phyloP scores from a whole-genome alignment of 768 basidiomycete genomes.

The Asterophora parasitica region DNA sequence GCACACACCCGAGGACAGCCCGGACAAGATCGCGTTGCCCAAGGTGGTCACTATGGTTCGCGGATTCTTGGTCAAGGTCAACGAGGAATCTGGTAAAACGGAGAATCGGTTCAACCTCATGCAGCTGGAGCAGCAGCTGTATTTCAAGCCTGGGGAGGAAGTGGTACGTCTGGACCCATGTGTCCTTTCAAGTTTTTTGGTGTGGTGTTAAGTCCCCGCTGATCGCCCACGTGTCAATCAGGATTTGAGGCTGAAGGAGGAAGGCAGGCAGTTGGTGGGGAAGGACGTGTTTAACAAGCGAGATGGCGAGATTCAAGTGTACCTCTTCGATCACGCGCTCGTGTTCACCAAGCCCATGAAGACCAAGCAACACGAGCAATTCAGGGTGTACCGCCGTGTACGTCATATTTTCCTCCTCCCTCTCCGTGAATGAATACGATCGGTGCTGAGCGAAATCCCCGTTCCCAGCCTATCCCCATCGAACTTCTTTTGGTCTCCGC shows the following conservation, averaged over 20 bases:
- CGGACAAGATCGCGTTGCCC: slow-evolving; percentile 74
- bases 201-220: no score
- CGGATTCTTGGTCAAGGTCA: slow-evolving; percentile 84
- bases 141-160: slow-evolving; percentile 85
- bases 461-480: slow-evolving; percentile 82
- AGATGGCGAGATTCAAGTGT: slow-evolving; percentile 88
- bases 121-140: slow-evolving; percentile 88
- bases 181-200: no score
- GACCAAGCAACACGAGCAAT: slow-evolving; percentile 88
- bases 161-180: slow-evolving; percentile 52
- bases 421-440: slow-evolving; percentile 24
- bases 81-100: slow-evolving; percentile 89
- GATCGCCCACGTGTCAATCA: no score
- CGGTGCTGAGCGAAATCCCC: background rate
- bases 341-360: slow-evolving; percentile 83
- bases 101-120: slow-evolving; percentile 95
- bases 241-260: slow-evolving; percentile 84
- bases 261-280: slow-evolving; percentile 86
- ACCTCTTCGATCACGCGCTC: slow-evolving; percentile 95
- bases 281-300: slow-evolving; percentile 89
- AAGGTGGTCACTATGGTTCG: slow-evolving; percentile 74
- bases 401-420: no score
- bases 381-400: slow-evolving; percentile 90
- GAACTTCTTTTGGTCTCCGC: slow-evolving; percentile 84
- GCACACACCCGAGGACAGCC: slow-evolving; percentile 85